phyloP scores from a whole-genome alignment of 257 asterid species.

The Solanum arcanum region DNA sequence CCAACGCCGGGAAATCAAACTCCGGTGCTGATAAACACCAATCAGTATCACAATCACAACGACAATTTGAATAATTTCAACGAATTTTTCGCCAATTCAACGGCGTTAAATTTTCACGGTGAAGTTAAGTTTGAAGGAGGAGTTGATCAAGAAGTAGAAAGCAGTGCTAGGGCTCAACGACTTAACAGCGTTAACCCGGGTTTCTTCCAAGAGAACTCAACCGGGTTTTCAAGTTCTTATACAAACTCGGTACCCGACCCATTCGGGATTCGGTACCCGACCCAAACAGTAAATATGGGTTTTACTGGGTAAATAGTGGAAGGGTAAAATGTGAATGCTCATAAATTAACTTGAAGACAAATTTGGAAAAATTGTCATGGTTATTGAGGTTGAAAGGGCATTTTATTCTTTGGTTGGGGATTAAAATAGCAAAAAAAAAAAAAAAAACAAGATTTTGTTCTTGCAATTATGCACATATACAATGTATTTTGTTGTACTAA shows the following conservation, averaged over 20 bases:
- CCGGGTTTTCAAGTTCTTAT: conserved; percentile 10
- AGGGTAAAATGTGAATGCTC: background rate
- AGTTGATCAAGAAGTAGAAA: conserved; percentile 41
- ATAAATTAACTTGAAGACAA: background rate
- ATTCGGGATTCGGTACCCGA: conserved; percentile 39
- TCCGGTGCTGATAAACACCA: conserved; percentile 1
- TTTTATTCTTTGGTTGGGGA: background rate
- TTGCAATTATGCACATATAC: background rate
- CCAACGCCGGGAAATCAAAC: background rate
- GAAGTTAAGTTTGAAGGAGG: background rate
- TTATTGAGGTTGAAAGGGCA: background rate
- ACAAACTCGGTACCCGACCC: conserved; percentile 25
- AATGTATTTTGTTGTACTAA: background rate
- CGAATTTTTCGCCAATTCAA: background rate
- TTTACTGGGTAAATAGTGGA: conserved; percentile 26
- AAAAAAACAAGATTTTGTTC: background rate
- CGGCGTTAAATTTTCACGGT: background rate
- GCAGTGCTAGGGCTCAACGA: conserved; percentile 22
- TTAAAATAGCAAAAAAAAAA: background rate
- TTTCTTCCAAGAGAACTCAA: conserved; percentile 3
- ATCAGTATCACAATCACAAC: background rate
- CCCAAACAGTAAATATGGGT: conserved; percentile 24
- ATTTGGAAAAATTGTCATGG: background rate
- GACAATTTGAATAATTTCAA: background rate
- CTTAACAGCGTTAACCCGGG: conserved; percentile 16